phyloP scores from a whole-genome alignment of 192 early-diverging fungal genomes.

The Phycomyces blakesleeanus region DNA sequence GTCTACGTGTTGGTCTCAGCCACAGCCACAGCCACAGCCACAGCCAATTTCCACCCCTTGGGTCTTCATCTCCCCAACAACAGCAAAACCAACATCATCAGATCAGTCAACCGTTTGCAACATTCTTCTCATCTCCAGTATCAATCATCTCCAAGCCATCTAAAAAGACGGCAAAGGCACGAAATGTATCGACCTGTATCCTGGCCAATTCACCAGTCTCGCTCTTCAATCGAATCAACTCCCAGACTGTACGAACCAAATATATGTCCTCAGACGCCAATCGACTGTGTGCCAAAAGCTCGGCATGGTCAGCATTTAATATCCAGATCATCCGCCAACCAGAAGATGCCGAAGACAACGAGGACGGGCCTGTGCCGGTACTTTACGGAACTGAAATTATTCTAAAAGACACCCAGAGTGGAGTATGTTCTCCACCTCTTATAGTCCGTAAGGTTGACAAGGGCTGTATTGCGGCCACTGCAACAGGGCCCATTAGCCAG shows the following conservation, averaged over 20 bases:
- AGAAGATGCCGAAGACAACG: not conserved
- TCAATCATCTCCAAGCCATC: slow-evolving; percentile 90
- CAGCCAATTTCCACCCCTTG: slow-evolving; percentile 4
- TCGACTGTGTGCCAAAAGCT: slow-evolving; percentile 57
- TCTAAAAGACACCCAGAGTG: slow-evolving; percentile 59
- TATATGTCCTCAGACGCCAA: slow-evolving; percentile 66
- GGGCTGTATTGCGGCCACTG: slow-evolving; percentile 57
- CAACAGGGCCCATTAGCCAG: slow-evolving; percentile 71
- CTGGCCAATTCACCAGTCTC: slow-evolving; percentile 71
- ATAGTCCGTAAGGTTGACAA: slow-evolving; percentile 80
- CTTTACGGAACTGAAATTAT: slow-evolving; percentile 75
- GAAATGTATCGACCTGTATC: slow-evolving; percentile 75
- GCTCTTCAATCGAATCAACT: slow-evolving; percentile 88
- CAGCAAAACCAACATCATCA: slow-evolving; percentile 10
- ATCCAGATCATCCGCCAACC: slow-evolving; percentile 39
- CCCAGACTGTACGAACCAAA: slow-evolving; percentile 86
- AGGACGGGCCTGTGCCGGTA: slow-evolving; percentile 37
- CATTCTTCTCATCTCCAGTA: slow-evolving; percentile 70
- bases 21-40: slow-evolving; percentile 8
- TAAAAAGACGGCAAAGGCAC: slow-evolving; percentile 84
- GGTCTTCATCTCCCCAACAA: slow-evolving; percentile 26
- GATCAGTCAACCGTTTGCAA: slow-evolving; percentile 45
- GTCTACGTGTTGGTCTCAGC: slow-evolving; percentile 62
- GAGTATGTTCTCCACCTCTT: slow-evolving; percentile 61
- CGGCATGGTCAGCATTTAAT: slow-evolving; percentile 61